These are phyloP conservation scores for Echinochloa phyllopogon DNA, from an alignment of 176 grass and related monocot species.

Conservation along the genomic window DNA sequence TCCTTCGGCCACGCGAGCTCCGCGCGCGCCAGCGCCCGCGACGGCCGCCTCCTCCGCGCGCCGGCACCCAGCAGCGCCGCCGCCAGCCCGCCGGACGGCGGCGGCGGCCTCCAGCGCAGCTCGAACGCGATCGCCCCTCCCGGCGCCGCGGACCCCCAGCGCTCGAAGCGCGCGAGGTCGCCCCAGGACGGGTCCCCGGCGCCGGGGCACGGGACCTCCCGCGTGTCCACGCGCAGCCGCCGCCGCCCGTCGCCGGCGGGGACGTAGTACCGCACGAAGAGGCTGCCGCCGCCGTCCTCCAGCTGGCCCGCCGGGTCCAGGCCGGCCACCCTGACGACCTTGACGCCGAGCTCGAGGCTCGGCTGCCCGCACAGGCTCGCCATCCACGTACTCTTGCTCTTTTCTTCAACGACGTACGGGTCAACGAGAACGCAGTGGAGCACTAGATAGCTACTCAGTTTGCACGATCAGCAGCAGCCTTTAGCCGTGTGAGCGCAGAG, in stretches of 20 bases:
- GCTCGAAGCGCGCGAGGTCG: conserved; percentile 48
- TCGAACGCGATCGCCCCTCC: conserved; percentile 41
- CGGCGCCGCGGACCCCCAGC: not conserved
- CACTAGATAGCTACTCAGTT: not conserved
- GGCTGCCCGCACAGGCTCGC: conserved; percentile 16
- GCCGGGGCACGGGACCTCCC: conserved; percentile 39
- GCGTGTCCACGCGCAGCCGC: conserved; percentile 63
- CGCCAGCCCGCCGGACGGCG: not conserved
- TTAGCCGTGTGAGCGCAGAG: not conserved
- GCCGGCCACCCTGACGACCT: conserved; percentile 40
- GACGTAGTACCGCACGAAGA: conserved; percentile 65
- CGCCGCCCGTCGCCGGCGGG: conserved; percentile 47
- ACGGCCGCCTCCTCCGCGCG: conserved; percentile 24
- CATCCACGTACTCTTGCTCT: not conserved
- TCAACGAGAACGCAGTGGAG: not conserved
- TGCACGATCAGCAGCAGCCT: not conserved
- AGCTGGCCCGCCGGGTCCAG: not conserved
- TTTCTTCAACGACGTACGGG: no score
- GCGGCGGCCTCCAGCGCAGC: conserved; percentile 55
- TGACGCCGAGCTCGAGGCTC: conserved; percentile 53
- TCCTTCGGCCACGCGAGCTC: conserved; percentile 53
- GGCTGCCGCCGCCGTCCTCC: not conserved
- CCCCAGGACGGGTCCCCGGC: conserved; percentile 28
- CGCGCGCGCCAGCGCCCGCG: conserved; percentile 50
- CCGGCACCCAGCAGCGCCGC: conserved; percentile 24